A percentile compares a stretch with the other conserved stretches of the same genome.
These are phyloP conservation scores for Xylariales sp. DNA, from an alignment of 2,329 filamentous ascomycete genomes.

Conservation along the genomic window DNA sequence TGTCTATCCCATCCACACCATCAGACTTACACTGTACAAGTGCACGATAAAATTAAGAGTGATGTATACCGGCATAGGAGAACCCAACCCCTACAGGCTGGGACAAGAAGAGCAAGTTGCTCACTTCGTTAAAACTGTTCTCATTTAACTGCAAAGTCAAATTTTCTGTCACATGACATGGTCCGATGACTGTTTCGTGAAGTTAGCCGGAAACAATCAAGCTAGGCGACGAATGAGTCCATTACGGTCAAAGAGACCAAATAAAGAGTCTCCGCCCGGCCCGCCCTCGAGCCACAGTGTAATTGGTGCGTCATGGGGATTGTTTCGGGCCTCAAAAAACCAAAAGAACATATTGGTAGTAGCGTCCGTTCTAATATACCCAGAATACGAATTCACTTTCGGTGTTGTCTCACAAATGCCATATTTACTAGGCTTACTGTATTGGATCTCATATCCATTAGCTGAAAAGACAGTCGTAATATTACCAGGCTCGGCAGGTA, in stretches of 20 bases:
- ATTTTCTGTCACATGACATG: constrained; percentile 21
- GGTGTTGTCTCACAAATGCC: constrained; percentile 47
- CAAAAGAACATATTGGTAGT: constrained; percentile 38
- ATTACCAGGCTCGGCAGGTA: constrained; percentile 34
- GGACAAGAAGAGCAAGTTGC: constrained; percentile 23
- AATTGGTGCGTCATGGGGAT: constrained; percentile 34
- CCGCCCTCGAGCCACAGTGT: constrained; percentile 47
- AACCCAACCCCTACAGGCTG: constrained; percentile 24
- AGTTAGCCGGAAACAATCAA: no score
- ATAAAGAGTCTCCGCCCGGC: constrained; percentile 50
- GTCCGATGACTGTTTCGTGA: constrained; percentile 20
- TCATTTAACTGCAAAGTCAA: constrained; percentile 16
- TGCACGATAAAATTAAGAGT: background rate
- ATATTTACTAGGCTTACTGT: constrained; percentile 44
- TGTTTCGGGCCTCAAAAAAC: constrained; percentile 38
- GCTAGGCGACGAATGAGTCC: background rate
- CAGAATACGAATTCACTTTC: constrained; percentile 42
- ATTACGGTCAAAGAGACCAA: constrained; percentile 42
- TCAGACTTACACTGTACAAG: background rate
- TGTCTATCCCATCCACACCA: no score
- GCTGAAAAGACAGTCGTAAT: constrained; percentile 40
- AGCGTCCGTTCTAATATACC: constrained; percentile 21
- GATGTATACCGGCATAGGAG: constrained; percentile 18
- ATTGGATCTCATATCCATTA: constrained; percentile 39
- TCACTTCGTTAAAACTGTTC: constrained; percentile 16